Percentiles rank a stretch among this genome's conserved stretches.
These are phyloP conservation scores for Hyaloscypha hepaticicola DNA, from an alignment of 495 filamentous ascomycete genomes.

Conservation along the genomic window DNA sequence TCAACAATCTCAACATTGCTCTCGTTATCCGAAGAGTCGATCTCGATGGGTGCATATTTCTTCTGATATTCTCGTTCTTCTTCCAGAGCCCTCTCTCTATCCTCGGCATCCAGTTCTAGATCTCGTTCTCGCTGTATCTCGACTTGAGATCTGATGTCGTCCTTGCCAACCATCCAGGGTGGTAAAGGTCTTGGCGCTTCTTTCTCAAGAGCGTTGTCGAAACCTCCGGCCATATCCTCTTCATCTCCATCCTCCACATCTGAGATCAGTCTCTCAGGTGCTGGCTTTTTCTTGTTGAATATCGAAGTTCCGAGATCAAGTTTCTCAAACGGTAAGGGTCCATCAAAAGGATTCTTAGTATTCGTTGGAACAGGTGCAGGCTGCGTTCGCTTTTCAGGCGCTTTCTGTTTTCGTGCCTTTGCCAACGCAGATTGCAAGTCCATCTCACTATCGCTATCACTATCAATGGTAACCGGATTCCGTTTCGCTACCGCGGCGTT, in stretches of 20 bases:
- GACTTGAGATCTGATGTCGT: constrained; percentile 54
- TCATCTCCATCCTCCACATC: constrained; percentile 40
- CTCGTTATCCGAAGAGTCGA: constrained; percentile 41
- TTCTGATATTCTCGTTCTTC: constrained; percentile 39
- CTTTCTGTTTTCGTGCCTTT: constrained; percentile 46
- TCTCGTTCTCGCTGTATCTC: constrained; percentile 45
- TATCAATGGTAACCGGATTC: constrained; percentile 44
- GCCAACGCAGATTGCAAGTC: constrained; percentile 61
- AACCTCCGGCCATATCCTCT: constrained; percentile 67
- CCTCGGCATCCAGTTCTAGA: constrained; percentile 47
- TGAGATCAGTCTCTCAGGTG: constrained; percentile 28
- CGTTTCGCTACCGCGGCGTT: constrained; percentile 49
- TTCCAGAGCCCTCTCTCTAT: constrained; percentile 51
- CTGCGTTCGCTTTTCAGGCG: constrained; percentile 24
- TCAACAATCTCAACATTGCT: constrained; percentile 60
- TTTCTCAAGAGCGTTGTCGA: constrained; percentile 48
- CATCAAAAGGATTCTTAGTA: constrained; percentile 61
- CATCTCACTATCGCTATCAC: constrained; percentile 63
- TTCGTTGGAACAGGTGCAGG: constrained; percentile 36
- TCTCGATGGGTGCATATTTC: constrained; percentile 29
- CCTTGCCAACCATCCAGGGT: constrained; percentile 74
- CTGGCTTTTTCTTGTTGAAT: constrained; percentile 45
- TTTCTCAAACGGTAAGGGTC: constrained; percentile 87
- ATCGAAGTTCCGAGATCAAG: constrained; percentile 66
- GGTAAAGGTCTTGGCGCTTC: constrained; percentile 66